Evolutionary conservation across 768 basidiomycete genomes (phyloP).

Genomic region (Baorangia bicolor): DNA sequence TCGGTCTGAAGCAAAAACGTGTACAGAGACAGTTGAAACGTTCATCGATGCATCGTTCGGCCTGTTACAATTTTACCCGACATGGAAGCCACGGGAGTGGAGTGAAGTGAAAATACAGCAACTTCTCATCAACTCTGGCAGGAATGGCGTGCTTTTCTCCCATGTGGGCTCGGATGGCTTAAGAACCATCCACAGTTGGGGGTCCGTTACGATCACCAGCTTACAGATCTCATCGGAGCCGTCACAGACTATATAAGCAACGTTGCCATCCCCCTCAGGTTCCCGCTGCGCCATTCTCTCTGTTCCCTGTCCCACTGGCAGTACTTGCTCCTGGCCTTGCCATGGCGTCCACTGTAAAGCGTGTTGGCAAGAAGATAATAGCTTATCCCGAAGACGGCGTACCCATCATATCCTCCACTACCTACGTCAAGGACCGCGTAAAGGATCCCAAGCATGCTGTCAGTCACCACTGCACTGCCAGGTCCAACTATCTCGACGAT

Average conservation of each 20-base stretch:
- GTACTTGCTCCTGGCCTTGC: neutral
- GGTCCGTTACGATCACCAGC: neutral
- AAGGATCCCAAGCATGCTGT: slow-evolving; percentile 52
- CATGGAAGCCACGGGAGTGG: neutral
- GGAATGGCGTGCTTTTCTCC: slow-evolving; percentile 24
- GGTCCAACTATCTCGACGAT: neutral
- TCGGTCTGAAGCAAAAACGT: neutral
- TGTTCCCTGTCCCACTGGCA: neutral
- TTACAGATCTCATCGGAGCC: neutral
- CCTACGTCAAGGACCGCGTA: slow-evolving; percentile 47
- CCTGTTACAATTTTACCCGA: too few species aligned
- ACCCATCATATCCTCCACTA: slow-evolving; percentile 56
- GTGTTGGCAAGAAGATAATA: slow-evolving; percentile 55
- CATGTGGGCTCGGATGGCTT: slow-evolving; percentile 8
- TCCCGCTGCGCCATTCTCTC: neutral
- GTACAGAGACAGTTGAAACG: neutral
- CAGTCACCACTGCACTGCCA: too few species aligned
- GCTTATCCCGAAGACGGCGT: slow-evolving; percentile 59
- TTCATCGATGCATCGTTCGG: too few species aligned
- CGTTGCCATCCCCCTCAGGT: neutral
- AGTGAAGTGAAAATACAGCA: neutral
- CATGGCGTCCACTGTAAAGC: slow-evolving; percentile 45
- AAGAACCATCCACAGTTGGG: neutral
- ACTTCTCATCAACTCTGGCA: neutral
- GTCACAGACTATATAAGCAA: neutral